Evolutionary conservation across 768 basidiomycete genomes (phyloP).

Genomic region (Pseudohyphozyma bogoriensis): DNA sequence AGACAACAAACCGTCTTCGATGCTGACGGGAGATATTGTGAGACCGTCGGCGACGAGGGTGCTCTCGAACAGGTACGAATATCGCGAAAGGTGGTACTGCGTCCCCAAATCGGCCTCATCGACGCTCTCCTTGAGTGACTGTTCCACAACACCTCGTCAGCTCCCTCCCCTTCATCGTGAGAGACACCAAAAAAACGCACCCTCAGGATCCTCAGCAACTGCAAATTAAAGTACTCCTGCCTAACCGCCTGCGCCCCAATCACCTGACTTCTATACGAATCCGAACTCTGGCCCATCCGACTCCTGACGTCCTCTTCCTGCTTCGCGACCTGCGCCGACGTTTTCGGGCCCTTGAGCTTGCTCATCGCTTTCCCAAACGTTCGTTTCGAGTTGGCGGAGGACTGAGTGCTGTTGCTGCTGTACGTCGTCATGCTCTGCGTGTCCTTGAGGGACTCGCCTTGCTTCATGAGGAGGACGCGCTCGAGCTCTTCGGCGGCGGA

Average conservation of each 20-base stretch:
- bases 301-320: conserved; percentile 90
- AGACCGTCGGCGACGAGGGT: conserved; percentile 80
- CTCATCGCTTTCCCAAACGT: conserved; percentile 32
- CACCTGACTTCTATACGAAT: conserved; percentile 80
- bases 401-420: no score
- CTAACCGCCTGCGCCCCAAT: conserved; percentile 78
- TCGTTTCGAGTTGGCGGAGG: conserved; percentile 11
- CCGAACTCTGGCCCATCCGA: conserved; percentile 73
- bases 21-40: conserved; percentile 55
- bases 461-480: conserved; percentile 81
- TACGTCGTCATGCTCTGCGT: conserved; percentile 27
- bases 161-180: neutral
- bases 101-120: conserved; percentile 97
- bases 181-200: conserved; percentile 48
- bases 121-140: conserved; percentile 87
- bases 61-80: conserved; percentile 87
- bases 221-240: conserved; percentile 97
- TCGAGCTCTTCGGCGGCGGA: conserved; percentile 87
- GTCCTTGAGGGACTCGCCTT: conserved; percentile 86
- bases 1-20: conserved; percentile 53
- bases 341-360: conserved; percentile 34
- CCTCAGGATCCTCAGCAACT: conserved; percentile 81
- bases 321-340: conserved; percentile 55
- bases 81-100: conserved; percentile 90
- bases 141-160: conserved; percentile 11